These are phyloP conservation scores for Vitis rotundifolia DNA, from an alignment of 164 flowering plant genomes.

Conservation along the genomic window DNA sequence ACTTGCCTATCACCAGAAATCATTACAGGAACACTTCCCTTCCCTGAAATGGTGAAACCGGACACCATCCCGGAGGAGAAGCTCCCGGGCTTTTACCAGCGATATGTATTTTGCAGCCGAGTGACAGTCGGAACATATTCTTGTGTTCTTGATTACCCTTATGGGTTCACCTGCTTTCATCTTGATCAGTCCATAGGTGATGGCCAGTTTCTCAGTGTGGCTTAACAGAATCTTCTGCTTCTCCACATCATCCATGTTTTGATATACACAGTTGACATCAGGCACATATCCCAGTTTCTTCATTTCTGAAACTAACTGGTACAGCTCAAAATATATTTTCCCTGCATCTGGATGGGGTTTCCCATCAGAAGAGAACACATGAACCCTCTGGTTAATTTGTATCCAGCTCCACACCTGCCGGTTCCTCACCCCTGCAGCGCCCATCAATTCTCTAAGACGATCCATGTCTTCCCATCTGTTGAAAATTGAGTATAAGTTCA, in stretches of 20 bases:
- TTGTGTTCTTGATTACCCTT: slow-evolving; percentile 59
- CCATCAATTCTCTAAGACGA: slow-evolving; percentile 38
- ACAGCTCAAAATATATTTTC: slow-evolving; percentile 59
- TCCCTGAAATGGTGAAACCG: slow-evolving; percentile 61
- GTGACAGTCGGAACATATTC: slow-evolving; percentile 66
- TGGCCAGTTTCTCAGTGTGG: slow-evolving; percentile 71
- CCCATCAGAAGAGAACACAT: slow-evolving; percentile 44
- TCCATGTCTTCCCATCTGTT: slow-evolving; percentile 60
- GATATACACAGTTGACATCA: slow-evolving; percentile 46
- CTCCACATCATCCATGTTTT: slow-evolving; percentile 47
- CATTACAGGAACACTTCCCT: slow-evolving; percentile 68
- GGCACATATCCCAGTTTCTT: slow-evolving; percentile 57
- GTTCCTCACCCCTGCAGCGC: slow-evolving; percentile 27
- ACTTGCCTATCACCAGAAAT: slow-evolving; percentile 39
- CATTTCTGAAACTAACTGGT: slow-evolving; percentile 51
- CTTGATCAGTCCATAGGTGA: slow-evolving; percentile 60
- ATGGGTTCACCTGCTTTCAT: slow-evolving; percentile 28
- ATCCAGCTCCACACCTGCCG: slow-evolving; percentile 60
- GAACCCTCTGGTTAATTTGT: slow-evolving; percentile 40
- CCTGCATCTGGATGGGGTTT: slow-evolving; percentile 53
- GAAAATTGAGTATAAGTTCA: slow-evolving; percentile 41
- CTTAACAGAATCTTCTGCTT: slow-evolving; percentile 47
- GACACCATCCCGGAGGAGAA: slow-evolving; percentile 53
- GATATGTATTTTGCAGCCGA: slow-evolving; percentile 60
- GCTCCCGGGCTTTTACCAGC: slow-evolving; percentile 35